Evolutionary conservation across 2,329 filamentous ascomycete species (phyloP).

Genomic region (Fusarium sp.): DNA sequence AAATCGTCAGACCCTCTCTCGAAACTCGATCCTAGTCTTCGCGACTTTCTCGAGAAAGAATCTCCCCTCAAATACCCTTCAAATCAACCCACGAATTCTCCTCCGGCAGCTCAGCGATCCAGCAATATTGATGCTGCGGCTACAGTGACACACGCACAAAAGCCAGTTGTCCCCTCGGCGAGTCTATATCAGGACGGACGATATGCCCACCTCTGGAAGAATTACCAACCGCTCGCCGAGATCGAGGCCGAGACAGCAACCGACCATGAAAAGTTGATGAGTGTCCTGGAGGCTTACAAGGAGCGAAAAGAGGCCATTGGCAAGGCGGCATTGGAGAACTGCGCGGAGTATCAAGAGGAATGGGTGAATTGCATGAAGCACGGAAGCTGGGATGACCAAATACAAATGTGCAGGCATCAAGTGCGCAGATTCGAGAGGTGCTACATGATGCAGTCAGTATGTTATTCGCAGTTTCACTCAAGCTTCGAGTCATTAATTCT

Average conservation of each 20-base stretch:
- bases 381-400: slow-evolving; percentile 74
- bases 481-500: slow-evolving; percentile 19
- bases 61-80: slow-evolving; percentile 77
- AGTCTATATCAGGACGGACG: slow-evolving; percentile 72
- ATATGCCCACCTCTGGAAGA: slow-evolving; percentile 91
- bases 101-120: slow-evolving; percentile 23
- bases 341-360: slow-evolving; percentile 85
- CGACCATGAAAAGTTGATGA: slow-evolving; percentile 83
- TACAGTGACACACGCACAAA: slow-evolving; percentile 32
- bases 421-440: slow-evolving; percentile 85
- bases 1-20: slow-evolving; percentile 70
- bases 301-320: slow-evolving; percentile 83
- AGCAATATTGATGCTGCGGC: slow-evolving; percentile 25
- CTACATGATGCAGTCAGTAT: slow-evolving; percentile 86
- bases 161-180: slow-evolving; percentile 59
- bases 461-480: neutral
- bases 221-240: slow-evolving; percentile 79
- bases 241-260: slow-evolving; percentile 77
- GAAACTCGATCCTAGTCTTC: slow-evolving; percentile 84
- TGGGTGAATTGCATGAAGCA: slow-evolving; percentile 85
- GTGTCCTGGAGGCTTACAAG: slow-evolving; percentile 87
- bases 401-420: slow-evolving; percentile 86
- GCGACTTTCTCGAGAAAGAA: slow-evolving; percentile 87
- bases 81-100: slow-evolving; percentile 44
- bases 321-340: slow-evolving; percentile 90